Evolutionary conservation across 768 basidiomycete species (phyloP).

Genomic region (Peribolospora baueri): DNA sequence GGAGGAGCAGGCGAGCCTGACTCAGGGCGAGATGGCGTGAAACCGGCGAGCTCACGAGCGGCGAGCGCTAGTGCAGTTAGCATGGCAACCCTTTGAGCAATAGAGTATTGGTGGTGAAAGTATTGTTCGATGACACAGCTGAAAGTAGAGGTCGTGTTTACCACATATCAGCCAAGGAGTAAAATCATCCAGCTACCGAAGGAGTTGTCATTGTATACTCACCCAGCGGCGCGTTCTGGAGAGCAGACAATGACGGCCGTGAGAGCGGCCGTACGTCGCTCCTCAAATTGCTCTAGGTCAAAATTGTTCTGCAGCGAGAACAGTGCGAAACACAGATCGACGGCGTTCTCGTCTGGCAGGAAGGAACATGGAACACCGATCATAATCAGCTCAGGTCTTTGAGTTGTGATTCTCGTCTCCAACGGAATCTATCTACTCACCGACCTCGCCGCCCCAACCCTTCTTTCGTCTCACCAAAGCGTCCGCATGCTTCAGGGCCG

Average conservation of each 20-base stretch:
- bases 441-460: conserved; percentile 65
- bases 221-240: conserved; percentile 61
- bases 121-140: conserved; percentile 75
- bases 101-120: conserved; percentile 80
- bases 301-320: conserved; percentile 58
- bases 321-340: conserved; percentile 48
- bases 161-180: background rate
- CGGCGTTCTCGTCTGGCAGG: conserved; percentile 59
- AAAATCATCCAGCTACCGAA: background rate
- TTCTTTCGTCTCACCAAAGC: conserved; percentile 60
- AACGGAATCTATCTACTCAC: conserved; percentile 25
- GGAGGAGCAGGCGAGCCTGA: conserved; percentile 1
- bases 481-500: conserved; percentile 57
- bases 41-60: conserved; percentile 50
- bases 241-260: conserved; percentile 57
- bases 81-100: conserved; percentile 57
- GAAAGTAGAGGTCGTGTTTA: background rate
- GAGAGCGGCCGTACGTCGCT: conserved; percentile 47
- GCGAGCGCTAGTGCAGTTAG: conserved; percentile 68
- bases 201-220: conserved; percentile 18
- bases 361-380: background rate
- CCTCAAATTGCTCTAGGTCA: conserved; percentile 53
- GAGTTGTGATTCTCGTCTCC: background rate
- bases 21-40: conserved; percentile 16
- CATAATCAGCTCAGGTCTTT: background rate